These are phyloP conservation scores for Staphylotrichum tortipilum DNA, from an alignment of 495 filamentous ascomycete genomes.

Conservation along the genomic window DNA sequence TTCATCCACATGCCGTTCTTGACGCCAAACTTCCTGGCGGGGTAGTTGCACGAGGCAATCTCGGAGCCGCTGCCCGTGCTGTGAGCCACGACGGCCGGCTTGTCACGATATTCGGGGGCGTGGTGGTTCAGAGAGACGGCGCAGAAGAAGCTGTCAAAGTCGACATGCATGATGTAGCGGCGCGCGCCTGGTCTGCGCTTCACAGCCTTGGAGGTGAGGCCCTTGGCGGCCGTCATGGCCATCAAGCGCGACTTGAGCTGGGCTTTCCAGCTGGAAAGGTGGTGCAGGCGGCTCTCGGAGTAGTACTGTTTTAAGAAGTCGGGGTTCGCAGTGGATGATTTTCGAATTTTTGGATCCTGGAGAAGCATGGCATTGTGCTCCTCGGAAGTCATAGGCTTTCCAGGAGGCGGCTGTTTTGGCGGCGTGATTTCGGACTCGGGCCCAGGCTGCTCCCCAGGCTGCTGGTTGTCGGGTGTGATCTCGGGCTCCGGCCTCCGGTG, in stretches of 20 bases:
- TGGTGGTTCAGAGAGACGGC: constrained; percentile 72
- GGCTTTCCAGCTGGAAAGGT: constrained; percentile 92
- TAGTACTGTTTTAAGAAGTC: constrained; percentile 92
- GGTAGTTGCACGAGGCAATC: constrained; percentile 96
- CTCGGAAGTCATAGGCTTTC: constrained; percentile 62
- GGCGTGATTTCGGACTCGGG: not conserved
- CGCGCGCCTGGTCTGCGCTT: constrained; percentile 50
- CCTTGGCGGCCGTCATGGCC: constrained; percentile 57
- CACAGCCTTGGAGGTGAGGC: constrained; percentile 27
- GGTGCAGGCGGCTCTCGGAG: constrained; percentile 84
- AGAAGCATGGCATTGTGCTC: constrained; percentile 82
- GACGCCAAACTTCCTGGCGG: constrained; percentile 72
- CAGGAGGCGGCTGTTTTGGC: not conserved
- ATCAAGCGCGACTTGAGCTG: constrained; percentile 83
- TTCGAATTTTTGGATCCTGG: constrained; percentile 69
- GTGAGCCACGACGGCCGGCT: constrained; percentile 86
- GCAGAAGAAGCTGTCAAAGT: constrained; percentile 97
- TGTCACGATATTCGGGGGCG: constrained; percentile 62
- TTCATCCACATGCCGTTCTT: constrained; percentile 99
- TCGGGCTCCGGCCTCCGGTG: too few species aligned
- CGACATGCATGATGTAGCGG: constrained; percentile 86
- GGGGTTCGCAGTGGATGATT: constrained; percentile 79
- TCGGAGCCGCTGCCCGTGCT: constrained; percentile 77
- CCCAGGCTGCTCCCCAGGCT: too few species aligned
- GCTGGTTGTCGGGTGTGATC: too few species aligned